These are phyloP conservation scores for Cryphonectria naterciae DNA, from an alignment of 2,329 filamentous ascomycete genomes.

Conservation along the genomic window DNA sequence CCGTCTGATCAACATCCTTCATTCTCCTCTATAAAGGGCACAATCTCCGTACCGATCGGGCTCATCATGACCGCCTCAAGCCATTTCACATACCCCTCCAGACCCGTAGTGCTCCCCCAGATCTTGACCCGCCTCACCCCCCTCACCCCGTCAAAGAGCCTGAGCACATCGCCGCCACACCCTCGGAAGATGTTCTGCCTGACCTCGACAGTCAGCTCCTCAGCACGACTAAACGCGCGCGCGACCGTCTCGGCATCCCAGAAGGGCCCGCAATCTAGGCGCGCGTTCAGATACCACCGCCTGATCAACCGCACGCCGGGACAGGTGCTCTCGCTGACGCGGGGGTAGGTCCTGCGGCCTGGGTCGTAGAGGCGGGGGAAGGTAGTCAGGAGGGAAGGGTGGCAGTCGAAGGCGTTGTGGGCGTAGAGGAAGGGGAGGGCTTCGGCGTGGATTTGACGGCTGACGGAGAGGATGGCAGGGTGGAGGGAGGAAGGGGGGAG, in stretches of 20 bases:
- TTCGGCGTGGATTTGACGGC: constrained; percentile 47
- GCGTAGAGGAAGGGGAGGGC: constrained; percentile 47
- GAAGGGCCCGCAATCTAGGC: constrained; percentile 46
- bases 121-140: constrained; percentile 44
- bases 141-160: constrained; percentile 47
- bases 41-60: constrained; percentile 9
- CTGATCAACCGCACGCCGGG: constrained; percentile 39
- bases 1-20: neutral
- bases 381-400: constrained; percentile 44
- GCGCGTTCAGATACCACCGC: constrained; percentile 45
- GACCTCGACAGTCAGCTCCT: constrained; percentile 46
- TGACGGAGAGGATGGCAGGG: constrained; percentile 46
- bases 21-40: neutral
- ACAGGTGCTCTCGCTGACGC: constrained; percentile 33
- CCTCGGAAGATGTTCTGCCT: constrained; percentile 46
- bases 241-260: constrained; percentile 39
- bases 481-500: constrained; percentile 32
- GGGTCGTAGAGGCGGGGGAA: constrained; percentile 45
- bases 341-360: constrained; percentile 37
- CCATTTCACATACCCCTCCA: constrained; percentile 49
- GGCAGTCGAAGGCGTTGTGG: constrained; percentile 49
- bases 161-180: constrained; percentile 42
- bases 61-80: constrained; percentile 44
- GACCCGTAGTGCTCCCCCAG: constrained; percentile 44
- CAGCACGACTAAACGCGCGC: constrained; percentile 42